These are phyloP conservation scores for Moesziomyces sp. DNA, from an alignment of 1,284 basidiomycete genomes.

Conservation along the genomic window DNA sequence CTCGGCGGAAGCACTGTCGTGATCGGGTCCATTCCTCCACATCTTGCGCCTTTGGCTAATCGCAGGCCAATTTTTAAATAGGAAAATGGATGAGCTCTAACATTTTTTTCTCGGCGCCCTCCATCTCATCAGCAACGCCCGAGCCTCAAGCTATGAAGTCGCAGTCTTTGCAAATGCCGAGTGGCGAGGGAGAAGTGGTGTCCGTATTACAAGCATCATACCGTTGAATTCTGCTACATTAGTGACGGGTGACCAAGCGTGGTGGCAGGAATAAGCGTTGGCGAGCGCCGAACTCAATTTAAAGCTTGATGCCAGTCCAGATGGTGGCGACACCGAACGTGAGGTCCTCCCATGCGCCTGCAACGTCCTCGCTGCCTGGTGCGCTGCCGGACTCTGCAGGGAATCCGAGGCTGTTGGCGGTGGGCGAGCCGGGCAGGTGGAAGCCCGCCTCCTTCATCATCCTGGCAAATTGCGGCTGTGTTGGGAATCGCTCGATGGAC, in stretches of 20 bases:
- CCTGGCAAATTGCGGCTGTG: constrained; percentile 86
- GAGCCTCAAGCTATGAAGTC: too few relatives aligned
- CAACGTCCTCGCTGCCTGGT: constrained; percentile 41
- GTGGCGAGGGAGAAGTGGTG: constrained; percentile 15
- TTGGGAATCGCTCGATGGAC: constrained; percentile 93
- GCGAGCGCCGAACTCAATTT: not conserved
- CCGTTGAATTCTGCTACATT: not conserved
- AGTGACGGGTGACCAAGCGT: not conserved
- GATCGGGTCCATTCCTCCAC: too few relatives aligned
- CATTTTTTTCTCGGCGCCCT: too few relatives aligned
- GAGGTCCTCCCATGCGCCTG: constrained; percentile 65
- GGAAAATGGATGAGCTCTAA: too few relatives aligned
- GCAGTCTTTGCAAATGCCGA: too few relatives aligned
- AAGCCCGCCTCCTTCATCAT: constrained; percentile 74
- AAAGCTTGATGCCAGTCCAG: constrained; percentile 62
- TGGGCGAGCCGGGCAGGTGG: constrained; percentile 61
- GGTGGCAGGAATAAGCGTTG: not conserved
- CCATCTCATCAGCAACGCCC: too few relatives aligned
- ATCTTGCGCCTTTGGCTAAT: too few relatives aligned
- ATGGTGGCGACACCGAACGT: constrained; percentile 65
- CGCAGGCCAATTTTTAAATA: too few relatives aligned
- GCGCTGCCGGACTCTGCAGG: constrained; percentile 36
- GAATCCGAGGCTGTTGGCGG: constrained; percentile 57
- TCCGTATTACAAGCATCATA: constrained; percentile 16
- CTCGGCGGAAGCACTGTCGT: too few relatives aligned